Base-by-base conservation (phyloP, 1,284 basidiomycete species). In the Ustilago bromivora region DNA sequence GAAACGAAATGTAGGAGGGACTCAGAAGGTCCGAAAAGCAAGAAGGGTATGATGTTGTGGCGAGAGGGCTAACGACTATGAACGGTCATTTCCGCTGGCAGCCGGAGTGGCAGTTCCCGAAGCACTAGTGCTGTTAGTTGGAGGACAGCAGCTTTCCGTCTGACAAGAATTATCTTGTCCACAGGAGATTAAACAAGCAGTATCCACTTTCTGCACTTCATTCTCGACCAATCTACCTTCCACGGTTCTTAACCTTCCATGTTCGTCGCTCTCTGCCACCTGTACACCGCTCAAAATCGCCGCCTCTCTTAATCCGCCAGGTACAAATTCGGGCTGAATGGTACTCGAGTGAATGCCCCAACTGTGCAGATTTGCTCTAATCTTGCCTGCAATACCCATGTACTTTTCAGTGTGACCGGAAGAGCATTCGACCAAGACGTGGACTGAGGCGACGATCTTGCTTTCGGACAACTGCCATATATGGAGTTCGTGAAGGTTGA, bases 371-470 rank as follows among this genome's bases (percentile, higher is more conserved):
- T 90, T 90, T 82, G 91, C 90, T 68, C 96, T 89, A 75, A 99
- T 96, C 58, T 93, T 90, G 55, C 90, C 90, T 3, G 95, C 94
- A 53, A 97, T 91, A 5, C 90, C 90, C 94, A 98, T 98, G 87
- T 98, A 98, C 55, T 79, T 79, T 40, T 85, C 79, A 15, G 86
- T 84, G 82, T 97, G 93, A 4, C 71, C 75, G 3, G 64, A 65
- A 8, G 76, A 78, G 52, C 87, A 90, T 36, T 91, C 92, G 31
- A 96, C 92, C 73, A 94, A 90, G 55, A 99, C 94, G 87, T 99
- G 97, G 19, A 99, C 95, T 0, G 94, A 96, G 5, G 96, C 96
- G 41, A 99, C 93, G 60, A 95, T 91, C 85, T 97, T 98, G 74
- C 89, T 89, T 87, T 94, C 93, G 17, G 92, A 92, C 38, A 96